Conservation (phyloP, 306 rosid species). For the Cucurbita ficifolia region DNA sequence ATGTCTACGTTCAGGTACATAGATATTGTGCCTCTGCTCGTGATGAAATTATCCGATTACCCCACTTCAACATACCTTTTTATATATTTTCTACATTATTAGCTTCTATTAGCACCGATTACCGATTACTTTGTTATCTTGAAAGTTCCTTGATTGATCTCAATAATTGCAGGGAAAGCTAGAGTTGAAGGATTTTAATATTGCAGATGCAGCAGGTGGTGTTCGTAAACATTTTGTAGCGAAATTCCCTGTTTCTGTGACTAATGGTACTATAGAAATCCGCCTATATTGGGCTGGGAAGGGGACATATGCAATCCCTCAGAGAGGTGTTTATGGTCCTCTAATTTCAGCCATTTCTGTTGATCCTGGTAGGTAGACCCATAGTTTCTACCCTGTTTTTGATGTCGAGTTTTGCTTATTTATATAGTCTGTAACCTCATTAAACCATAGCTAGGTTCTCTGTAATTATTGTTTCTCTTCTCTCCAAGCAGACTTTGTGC, state of each 20-base stretch:
- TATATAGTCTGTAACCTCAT: background rate
- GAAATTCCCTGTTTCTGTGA: background rate
- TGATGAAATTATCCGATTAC: background rate
- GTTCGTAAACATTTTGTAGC: constrained; percentile 1
- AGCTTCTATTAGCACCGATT: background rate
- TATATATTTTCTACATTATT: background rate
- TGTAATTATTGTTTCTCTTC: constrained; percentile 7
- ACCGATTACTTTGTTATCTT: background rate
- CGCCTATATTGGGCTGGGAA: constrained; percentile 35
- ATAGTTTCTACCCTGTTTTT: background rate
- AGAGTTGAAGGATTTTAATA: constrained; percentile 23
- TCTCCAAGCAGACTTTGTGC: constrained; percentile 6
- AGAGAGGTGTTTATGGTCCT: constrained; percentile 25
- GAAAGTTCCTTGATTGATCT: background rate
- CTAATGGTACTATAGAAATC: constrained; percentile 17
- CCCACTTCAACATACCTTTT: background rate
- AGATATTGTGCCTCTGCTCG: background rate
- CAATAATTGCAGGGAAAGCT: constrained; percentile 13
- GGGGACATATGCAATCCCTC: constrained; percentile 23
- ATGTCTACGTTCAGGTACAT: constrained; percentile 29
- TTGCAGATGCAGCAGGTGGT: constrained; percentile 22
- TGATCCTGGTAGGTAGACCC: constrained; percentile 9
- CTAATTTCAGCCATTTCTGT: constrained; percentile 32
- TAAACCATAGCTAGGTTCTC: background rate
- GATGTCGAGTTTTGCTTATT: background rate